A percentile compares a stretch with the other conserved stretches of the same genome.
Evolutionary conservation across 257 asterid genomes (phyloP).

Genomic region (Solanum chilense): DNA sequence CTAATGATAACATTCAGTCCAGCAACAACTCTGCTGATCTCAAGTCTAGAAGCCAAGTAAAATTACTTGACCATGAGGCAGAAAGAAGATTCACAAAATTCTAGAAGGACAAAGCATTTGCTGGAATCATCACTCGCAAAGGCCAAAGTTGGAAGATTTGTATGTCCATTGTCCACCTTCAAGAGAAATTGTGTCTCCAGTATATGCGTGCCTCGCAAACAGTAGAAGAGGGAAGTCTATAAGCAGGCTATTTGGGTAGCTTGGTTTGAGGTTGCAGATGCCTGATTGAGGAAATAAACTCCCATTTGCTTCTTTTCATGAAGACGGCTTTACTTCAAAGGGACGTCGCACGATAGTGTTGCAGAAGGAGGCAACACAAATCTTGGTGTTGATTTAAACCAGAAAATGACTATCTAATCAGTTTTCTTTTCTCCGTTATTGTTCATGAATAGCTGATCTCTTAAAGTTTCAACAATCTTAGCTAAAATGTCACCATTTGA

Average conservation of each 20-base stretch:
- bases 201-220: neutral
- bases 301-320: neutral
- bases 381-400: neutral
- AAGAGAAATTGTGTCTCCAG: neutral
- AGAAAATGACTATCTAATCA: neutral
- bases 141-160: neutral
- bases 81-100: neutral
- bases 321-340: neutral
- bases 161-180: neutral
- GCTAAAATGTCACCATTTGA: slow-evolving; percentile 40
- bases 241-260: neutral
- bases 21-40: neutral
- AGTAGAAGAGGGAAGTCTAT: neutral
- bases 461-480: slow-evolving; percentile 39
- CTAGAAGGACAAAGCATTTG: neutral
- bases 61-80: neutral
- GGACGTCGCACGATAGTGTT: neutral
- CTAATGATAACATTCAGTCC: neutral
- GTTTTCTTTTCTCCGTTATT: neutral
- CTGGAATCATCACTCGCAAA: neutral
- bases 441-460: slow-evolving; percentile 45
- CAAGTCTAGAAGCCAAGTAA: neutral
- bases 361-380: neutral
- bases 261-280: neutral
- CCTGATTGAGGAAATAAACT: neutral